Base-by-base conservation (phyloP, 2,329 filamentous ascomycete genomes). In the Fusarium ramigenum region DNA sequence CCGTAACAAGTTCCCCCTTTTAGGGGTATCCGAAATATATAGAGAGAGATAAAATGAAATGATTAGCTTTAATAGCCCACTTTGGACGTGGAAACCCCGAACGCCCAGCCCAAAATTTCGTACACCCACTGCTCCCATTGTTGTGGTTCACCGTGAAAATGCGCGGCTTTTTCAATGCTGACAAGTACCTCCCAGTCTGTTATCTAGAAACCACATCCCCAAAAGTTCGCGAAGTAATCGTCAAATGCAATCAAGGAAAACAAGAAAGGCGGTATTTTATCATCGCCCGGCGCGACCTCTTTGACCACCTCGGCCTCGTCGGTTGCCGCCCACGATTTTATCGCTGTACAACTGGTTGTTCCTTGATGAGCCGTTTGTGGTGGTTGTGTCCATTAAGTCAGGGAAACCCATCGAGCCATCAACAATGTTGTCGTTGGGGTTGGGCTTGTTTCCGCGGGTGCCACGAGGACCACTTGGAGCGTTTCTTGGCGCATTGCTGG, bases 331-430 rank as follows among this genome's bases (percentile, higher is more conserved):
- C 58, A 85, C 80, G 40, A 86, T 75, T 60, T 79, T 83, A 66
- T 90, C 88, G 73, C 87, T 89, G 74, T 90, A 90, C n/a, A 90
- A 78, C 23, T 82, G 81, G 36, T 82, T 80, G 58, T 78, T 80
- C 39, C 72, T 73, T 28, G 70, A 75, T 9, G 74, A 72, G 21
- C 70, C 72, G 44, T 74, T 73, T 39, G 72, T 66, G 50, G 69
- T 66, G 12, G 73, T 59, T 9, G 66, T 63, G 49, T 84, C 82
- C 80, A 85, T 85, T 30, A 83, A 79, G 36, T 89, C 87, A 49
- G 85, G 82, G 70, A 90, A 90, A 10, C 88, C 88, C 77, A 86
- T 81, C 5, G 84, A 84, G 18, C 88, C 88, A 69, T 90, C 88
- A 11, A 90, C 80, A 21, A 89, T 72, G 30, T 84, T 81, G 62